Evolutionary conservation across 2,329 filamentous ascomycete genomes (phyloP), one percentile per base, ranked within the genome.

Genomic region (Pseudonectria buxi): DNA sequence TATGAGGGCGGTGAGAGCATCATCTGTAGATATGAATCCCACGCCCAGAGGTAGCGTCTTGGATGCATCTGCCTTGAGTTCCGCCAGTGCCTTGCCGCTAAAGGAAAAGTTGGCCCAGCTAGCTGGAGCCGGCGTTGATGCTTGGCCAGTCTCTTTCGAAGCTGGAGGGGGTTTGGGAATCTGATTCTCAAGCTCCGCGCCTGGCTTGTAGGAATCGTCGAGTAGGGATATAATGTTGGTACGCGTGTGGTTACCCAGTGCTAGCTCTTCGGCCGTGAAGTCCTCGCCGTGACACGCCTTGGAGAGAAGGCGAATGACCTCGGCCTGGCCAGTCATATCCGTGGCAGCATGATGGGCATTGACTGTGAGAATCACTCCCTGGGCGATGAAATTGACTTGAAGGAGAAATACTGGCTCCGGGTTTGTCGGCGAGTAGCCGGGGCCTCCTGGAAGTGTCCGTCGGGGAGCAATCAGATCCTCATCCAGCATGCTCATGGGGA

Each of bases 11-110:
- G 55, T 68, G 11, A 77, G 51, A 3, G 64, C 59, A 45, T 78
- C 74, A 36, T 78, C 72, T 1, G 71, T 76, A 2, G 72, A 72
- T 14, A 76, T 49, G 41, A 62, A 74, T 3, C 26, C 30, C 0
- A 35, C 30, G 0, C 30, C 14, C 1, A 10, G n/a, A 3, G 41
- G 32, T 1, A 43, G 15, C 4, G 46, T 42, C 35, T 46, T 28
- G 6, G 50, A 50, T 4, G 68, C 67, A 0, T 47, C 24, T 0
- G 47, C 28, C 39, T 76, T 76, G 2, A 76, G 50, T 0, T 44
- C 35, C 3, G 43, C 33, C 1, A 74, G 57, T 0, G 63, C 57
- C 3, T 49, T 28, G 1, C 55, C 25, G 2, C 53, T 37, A 48
- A 76, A 72, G 14, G 48, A 52, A 45, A 74, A 69, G 39, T 68